phyloP scores from a whole-genome alignment of 441 rosid species.

The Pelargonium cotyledonis region DNA sequence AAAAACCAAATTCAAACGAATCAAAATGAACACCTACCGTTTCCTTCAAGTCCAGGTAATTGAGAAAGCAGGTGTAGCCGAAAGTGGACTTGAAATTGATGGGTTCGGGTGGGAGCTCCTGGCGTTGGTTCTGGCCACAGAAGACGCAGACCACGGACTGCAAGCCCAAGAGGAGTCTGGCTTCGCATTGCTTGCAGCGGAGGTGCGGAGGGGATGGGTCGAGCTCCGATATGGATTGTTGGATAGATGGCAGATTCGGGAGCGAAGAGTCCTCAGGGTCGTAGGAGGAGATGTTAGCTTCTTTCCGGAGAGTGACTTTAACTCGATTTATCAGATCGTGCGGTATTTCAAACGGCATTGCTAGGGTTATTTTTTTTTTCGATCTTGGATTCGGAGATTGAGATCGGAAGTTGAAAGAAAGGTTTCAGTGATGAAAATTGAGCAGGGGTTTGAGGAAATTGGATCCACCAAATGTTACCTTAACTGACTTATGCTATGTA shows the following conservation, averaged over 20 bases:
- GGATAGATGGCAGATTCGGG: constrained; percentile 36
- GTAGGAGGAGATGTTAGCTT: constrained; percentile 47
- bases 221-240: constrained; percentile 41
- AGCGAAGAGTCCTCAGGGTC: constrained; percentile 36
- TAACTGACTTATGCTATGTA: too few species aligned
- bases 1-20: neutral
- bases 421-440: neutral
- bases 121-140: constrained; percentile 53
- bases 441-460: neutral
- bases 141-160: constrained; percentile 65
- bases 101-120: constrained; percentile 50
- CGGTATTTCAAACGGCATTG: constrained; percentile 58
- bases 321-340: constrained; percentile 48
- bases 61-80: constrained; percentile 65
- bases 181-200: constrained; percentile 66
- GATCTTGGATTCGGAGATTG: neutral
- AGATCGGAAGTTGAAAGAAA: neutral
- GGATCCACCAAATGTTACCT: neutral
- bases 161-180: constrained; percentile 52
- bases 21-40: constrained; percentile 37
- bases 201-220: constrained; percentile 56
- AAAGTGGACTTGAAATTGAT: constrained; percentile 56
- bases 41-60: constrained; percentile 61
- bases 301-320: constrained; percentile 54
- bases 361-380: neutral